Base-by-base conservation (phyloP, 805 yeast species). In the Saccharomycopsis fermentans region DNA sequence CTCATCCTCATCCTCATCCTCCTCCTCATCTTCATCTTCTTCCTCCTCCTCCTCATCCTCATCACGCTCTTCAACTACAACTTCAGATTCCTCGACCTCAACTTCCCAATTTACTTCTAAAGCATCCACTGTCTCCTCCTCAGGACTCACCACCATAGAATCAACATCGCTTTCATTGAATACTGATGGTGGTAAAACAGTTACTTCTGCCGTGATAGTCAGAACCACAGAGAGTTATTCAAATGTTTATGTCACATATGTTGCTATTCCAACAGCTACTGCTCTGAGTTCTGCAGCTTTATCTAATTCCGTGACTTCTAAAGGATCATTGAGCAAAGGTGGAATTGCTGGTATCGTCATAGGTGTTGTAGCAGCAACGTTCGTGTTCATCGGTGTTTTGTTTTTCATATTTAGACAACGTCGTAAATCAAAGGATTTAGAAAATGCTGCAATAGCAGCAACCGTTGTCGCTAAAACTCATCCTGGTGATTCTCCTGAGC, bases 331-430 rank as follows among this genome's bases (percentile, higher is more conserved):
- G 19, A 52, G 58, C 21, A 37, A 43, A 6, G 64, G 64, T 14
- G 59, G 55, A 8, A 58, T 59, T 36, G 64, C 64, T 19, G 64
- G 64, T 19, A 59, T 62, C 35, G 59, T 53, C 3, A 56, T 59
- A 12, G 64, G 64, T 8, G 61, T 53, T 2, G 59, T 59, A 17
- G 57, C 56, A 6, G 64, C 63, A 14, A 54, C 56, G 4, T 16
- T n/a, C 17, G 47, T 57, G 11, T 58, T 59, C 26, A 6, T 54
- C 4, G 58, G 58, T 11, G 62, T 62, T 17, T 37, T 59, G 14
- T 59, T 57, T 34, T 59, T 59, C 34, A 53, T 62, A 35, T 62
- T 58, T 59, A 57, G 63, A 57, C 64, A 59, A 24, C 61, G 64
- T 19, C 54, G 55, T 16, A 59, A 54, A 26, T 35, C 60, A 4